Conservation (phyloP, 768 basidiomycete species). For the Russula brevipes region DNA sequence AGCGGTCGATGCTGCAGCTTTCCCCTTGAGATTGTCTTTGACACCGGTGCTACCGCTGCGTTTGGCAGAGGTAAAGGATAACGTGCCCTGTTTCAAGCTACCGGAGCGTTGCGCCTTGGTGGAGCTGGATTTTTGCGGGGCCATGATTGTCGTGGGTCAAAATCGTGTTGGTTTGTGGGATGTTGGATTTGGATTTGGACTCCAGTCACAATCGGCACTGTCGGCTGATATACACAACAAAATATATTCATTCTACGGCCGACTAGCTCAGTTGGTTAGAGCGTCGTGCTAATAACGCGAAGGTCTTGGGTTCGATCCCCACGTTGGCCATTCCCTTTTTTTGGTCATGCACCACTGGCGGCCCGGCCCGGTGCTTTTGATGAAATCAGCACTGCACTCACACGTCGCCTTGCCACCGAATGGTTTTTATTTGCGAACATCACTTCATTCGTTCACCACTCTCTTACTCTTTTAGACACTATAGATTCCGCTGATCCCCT, state of each 20-base stretch:
- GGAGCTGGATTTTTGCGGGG: constrained; percentile 18
- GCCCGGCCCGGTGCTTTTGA: no score
- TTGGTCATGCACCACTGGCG: not conserved
- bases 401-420: not conserved
- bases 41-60: constrained; percentile 21
- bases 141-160: constrained; percentile 5
- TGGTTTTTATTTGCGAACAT: not conserved
- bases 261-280: constrained; percentile 94
- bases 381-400: not conserved
- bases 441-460: no score
- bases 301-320: constrained; percentile 32
- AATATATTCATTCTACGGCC: constrained; percentile 37
- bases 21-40: constrained; percentile 21
- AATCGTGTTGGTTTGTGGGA: not conserved
- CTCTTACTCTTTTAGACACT: not conserved
- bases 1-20: not conserved
- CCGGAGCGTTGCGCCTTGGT: constrained; percentile 1
- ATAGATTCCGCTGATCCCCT: not conserved
- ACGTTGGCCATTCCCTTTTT: constrained; percentile 26
- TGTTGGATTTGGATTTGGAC: not conserved
- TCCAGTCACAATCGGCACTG: not conserved
- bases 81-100: constrained; percentile 20
- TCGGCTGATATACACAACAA: not conserved
- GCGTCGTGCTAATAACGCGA: constrained; percentile 73
- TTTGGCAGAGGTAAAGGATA: constrained; percentile 23